A percentile compares a stretch with the other conserved stretches of the same genome.
Evolutionary conservation across 495 filamentous ascomycete species (phyloP).

Genomic region (Aspergillus campestris): DNA sequence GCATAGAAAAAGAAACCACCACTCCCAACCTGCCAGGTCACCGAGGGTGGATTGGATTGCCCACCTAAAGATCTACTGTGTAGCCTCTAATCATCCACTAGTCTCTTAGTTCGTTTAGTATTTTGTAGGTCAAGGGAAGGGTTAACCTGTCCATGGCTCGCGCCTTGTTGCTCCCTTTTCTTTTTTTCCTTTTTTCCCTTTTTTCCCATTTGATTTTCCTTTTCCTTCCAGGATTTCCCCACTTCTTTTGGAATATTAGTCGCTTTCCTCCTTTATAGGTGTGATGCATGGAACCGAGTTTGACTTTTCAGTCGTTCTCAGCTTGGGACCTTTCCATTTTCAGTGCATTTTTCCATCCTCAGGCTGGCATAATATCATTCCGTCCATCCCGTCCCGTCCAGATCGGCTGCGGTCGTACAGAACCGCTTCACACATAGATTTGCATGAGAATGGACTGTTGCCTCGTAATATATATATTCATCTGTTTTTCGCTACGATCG

Average conservation of each 20-base stretch:
- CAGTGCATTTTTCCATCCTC: neutral
- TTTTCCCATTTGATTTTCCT: too few species aligned
- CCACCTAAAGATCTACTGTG: conserved; percentile 10
- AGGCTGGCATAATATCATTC: neutral
- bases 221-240: too few species aligned
- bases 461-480: conserved; percentile 5
- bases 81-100: conserved; percentile 15
- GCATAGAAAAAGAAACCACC: too few species aligned
- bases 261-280: too few species aligned
- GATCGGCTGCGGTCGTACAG: conserved; percentile 3
- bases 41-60: too few species aligned
- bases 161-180: conserved; percentile 5
- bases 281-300: conserved; percentile 4
- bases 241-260: too few species aligned
- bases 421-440: conserved; percentile 3
- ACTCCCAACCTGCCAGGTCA: too few species aligned
- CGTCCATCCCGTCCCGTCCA: conserved; percentile 1
- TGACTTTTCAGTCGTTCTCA: conserved; percentile 10
- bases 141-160: conserved; percentile 3
- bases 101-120: conserved; percentile 1
- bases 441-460: neutral
- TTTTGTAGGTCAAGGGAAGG: conserved; percentile 2
- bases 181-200: neutral
- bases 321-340: conserved; percentile 5
- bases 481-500: neutral